These are phyloP conservation scores for Conidiobolus incongruus DNA, from an alignment of 371 early-diverging fungal species.

Conservation along the genomic window DNA sequence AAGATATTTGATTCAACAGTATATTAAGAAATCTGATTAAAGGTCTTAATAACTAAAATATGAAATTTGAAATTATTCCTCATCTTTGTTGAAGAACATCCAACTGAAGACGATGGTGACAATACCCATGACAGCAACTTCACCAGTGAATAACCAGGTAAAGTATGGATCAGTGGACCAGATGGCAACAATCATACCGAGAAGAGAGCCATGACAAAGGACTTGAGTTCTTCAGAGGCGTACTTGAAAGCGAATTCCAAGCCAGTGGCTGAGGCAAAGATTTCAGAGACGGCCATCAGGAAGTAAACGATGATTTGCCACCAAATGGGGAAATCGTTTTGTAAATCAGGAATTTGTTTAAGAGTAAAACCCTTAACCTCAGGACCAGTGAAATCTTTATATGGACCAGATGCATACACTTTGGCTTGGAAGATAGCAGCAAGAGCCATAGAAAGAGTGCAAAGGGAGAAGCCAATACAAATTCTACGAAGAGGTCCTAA, in stretches of 20 bases:
- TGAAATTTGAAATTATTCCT: too few relatives aligned
- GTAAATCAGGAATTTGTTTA: constrained; percentile 15
- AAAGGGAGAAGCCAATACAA: constrained; percentile 37
- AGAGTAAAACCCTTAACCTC: constrained; percentile 8
- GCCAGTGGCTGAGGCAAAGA: too few relatives aligned
- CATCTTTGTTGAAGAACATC: constrained; percentile 10
- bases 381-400: constrained; percentile 16
- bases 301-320: too few relatives aligned
- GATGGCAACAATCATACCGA: constrained; percentile 37
- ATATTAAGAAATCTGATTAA: too few relatives aligned
- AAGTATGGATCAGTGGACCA: constrained; percentile 41
- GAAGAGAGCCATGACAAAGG: constrained; percentile 34
- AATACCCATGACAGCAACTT: constrained; percentile 18
- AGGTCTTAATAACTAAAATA: too few relatives aligned
- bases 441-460: constrained; percentile 38
- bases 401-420: constrained; percentile 31
- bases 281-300: too few relatives aligned
- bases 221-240: constrained; percentile 47
- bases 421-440: constrained; percentile 38
- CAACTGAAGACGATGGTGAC: constrained; percentile 13
- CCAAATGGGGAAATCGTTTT: too few relatives aligned
- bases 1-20: too few relatives aligned
- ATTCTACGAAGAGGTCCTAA: constrained; percentile 54
- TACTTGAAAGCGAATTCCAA: too few relatives aligned
- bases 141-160: constrained; percentile 32